A percentile compares a stretch with the other conserved stretches of the same genome.
phyloP scores from a whole-genome alignment of 345 rosid genomes.

The Hibiscus mutabilis region DNA sequence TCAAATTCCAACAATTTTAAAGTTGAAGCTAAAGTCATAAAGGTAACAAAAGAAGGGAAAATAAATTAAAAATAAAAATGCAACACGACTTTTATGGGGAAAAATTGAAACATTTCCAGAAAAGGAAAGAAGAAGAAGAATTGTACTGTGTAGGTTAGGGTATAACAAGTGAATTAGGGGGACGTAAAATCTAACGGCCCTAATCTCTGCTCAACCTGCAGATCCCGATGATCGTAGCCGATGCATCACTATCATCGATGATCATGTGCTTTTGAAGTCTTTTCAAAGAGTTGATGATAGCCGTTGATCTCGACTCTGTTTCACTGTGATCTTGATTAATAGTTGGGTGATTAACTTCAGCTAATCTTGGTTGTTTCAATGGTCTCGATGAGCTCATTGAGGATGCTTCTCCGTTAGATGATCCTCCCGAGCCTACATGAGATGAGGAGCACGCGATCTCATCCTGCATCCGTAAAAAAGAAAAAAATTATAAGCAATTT shows the following conservation, averaged over 20 bases:
- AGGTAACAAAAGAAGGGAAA: not conserved
- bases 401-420: conserved; percentile 19
- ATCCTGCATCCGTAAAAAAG: conserved; percentile 29
- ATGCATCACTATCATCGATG: not conserved
- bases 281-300: conserved; percentile 18
- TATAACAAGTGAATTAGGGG: not conserved
- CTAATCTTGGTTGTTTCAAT: conserved; percentile 32
- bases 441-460: conserved; percentile 44
- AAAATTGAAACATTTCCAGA: not conserved
- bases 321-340: conserved; percentile 10
- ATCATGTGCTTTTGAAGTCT: not conserved
- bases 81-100: not conserved
- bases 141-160: not conserved
- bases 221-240: not conserved
- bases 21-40: too few species aligned
- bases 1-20: too few species aligned
- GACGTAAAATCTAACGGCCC: not conserved
- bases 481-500: not conserved
- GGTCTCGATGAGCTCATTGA: conserved; percentile 19
- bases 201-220: conserved; percentile 9
- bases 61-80: not conserved
- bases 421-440: conserved; percentile 3
- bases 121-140: not conserved
- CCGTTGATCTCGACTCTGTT: conserved; percentile 34
- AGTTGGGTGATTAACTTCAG: conserved; percentile 11